Conservation (phyloP, 768 basidiomycete species). For the Tricholoma furcatifolium region DNA sequence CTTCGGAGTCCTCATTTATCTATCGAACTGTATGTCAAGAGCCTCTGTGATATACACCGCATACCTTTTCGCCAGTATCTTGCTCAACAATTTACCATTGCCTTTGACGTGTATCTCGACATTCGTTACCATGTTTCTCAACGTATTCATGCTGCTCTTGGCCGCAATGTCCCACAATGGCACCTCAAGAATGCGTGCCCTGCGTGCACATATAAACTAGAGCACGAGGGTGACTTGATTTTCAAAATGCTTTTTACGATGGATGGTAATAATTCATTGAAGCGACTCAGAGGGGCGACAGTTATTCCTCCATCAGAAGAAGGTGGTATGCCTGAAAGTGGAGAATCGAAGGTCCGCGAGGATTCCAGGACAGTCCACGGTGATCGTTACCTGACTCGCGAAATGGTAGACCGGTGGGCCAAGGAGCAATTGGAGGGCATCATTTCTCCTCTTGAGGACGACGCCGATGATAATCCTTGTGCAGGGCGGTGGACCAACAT, state of each 20-base stretch:
- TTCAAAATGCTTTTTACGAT: no score
- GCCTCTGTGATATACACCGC: background rate
- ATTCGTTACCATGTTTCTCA: constrained; percentile 12
- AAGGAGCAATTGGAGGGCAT: background rate
- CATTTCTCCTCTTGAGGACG: no score
- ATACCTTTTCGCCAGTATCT: constrained; percentile 14
- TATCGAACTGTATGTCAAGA: no score
- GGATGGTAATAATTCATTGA: constrained; percentile 20
- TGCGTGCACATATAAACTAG: constrained; percentile 4
- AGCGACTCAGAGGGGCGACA: constrained; percentile 8
- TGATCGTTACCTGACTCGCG: background rate
- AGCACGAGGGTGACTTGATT: background rate
- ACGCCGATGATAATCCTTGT: no score
- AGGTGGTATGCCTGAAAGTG: background rate
- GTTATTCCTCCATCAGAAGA: background rate
- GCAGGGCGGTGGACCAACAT: no score
- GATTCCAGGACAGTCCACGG: background rate
- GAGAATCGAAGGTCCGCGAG: background rate
- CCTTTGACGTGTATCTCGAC: constrained; percentile 24
- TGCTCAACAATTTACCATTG: constrained; percentile 20
- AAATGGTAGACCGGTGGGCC: background rate
- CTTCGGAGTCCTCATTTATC: background rate
- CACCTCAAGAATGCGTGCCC: no score
- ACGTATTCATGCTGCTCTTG: background rate
- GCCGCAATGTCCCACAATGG: background rate